Conservation (phyloP, 306 rosid species). For the Inga leiocalycina region DNA sequence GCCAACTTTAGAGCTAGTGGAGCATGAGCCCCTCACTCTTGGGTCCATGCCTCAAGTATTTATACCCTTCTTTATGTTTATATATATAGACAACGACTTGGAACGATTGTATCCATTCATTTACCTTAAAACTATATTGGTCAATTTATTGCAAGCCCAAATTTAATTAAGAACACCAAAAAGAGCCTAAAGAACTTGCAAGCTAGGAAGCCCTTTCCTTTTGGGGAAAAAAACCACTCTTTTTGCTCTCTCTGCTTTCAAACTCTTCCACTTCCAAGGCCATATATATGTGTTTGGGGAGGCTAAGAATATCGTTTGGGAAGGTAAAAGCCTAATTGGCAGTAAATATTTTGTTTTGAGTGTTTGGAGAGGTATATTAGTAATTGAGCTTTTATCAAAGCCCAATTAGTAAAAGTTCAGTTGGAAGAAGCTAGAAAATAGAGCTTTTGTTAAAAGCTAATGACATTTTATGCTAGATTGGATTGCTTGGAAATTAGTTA, state of each 20-base stretch:
- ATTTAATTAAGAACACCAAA: not conserved
- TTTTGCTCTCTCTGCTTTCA: not conserved
- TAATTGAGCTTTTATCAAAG: too few relatives aligned
- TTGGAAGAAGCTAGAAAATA: too few relatives aligned
- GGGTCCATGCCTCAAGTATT: not conserved
- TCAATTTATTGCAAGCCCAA: not conserved
- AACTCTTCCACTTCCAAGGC: not conserved
- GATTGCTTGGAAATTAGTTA: too few relatives aligned
- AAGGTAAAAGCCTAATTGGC: too few relatives aligned
- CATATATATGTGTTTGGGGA: too few relatives aligned
- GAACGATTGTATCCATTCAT: not conserved
- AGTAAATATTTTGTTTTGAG: too few relatives aligned
- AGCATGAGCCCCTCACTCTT: not conserved
- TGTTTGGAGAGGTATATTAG: too few relatives aligned
- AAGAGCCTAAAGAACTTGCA: not conserved
- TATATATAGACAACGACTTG: not conserved
- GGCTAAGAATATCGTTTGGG: too few relatives aligned
- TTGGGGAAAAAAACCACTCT: not conserved
- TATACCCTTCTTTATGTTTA: not conserved
- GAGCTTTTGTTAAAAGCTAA: too few relatives aligned
- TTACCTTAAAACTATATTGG: not conserved
- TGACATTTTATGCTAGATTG: too few relatives aligned
- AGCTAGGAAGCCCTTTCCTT: not conserved
- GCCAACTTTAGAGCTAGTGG: constrained; percentile 16
- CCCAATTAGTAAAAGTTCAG: too few relatives aligned